A percentile compares a stretch with the other conserved stretches of the same genome.
Evolutionary conservation across 169 alveolate species (phyloP).

Genomic region (Plasmodium ovale): DNA sequence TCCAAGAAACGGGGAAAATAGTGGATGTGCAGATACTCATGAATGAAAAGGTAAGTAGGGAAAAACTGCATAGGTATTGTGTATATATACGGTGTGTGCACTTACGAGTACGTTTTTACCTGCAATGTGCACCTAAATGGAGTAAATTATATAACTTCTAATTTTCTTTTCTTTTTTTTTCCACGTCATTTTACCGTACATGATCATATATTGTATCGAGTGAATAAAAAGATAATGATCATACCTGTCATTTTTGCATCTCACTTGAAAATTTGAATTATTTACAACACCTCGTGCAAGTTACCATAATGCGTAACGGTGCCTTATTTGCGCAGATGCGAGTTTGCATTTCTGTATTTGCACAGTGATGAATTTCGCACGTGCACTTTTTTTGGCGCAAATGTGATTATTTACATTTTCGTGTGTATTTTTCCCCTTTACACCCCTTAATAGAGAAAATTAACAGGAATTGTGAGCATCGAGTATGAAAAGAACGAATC

Average conservation of each 20-base stretch:
- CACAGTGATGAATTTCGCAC: background rate
- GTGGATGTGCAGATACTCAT: slow-evolving; percentile 58
- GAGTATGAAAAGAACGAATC: slow-evolving; percentile 61
- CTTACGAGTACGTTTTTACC: background rate
- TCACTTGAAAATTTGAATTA: too few relatives aligned
- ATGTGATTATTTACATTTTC: background rate
- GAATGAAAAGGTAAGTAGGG: slow-evolving; percentile 56
- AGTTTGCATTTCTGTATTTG: too few relatives aligned
- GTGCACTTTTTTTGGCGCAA: background rate
- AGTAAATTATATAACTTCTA: background rate
- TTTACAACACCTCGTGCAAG: too few relatives aligned
- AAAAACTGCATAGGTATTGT: background rate
- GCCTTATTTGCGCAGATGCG: too few relatives aligned
- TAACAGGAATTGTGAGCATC: slow-evolving; percentile 52
- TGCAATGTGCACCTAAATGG: too few relatives aligned
- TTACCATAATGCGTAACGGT: too few relatives aligned
- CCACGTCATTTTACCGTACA: too few relatives aligned
- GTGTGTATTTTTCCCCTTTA: background rate
- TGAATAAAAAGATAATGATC: too few relatives aligned
- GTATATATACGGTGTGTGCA: background rate
- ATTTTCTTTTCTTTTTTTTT: background rate
- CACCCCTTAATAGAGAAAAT: slow-evolving; percentile 31
- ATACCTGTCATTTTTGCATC: too few relatives aligned
- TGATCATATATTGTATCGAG: too few relatives aligned
- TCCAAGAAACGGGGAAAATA: slow-evolving; percentile 54